Conservation (phyloP, 495 filamentous ascomycete genomes). For the Aspergillus avenaceus region DNA sequence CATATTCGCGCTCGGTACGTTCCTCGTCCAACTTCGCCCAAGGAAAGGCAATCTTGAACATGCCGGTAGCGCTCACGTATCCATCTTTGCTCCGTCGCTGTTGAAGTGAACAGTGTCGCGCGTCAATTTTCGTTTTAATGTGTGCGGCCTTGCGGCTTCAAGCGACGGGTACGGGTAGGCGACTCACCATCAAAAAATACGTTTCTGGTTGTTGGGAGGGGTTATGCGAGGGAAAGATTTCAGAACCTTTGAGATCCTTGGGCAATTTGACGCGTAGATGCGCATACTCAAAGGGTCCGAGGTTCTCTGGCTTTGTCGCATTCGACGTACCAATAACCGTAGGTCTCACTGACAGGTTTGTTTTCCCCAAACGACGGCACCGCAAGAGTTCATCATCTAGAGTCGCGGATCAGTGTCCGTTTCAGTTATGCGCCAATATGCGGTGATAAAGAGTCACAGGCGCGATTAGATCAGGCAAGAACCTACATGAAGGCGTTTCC, state of each 20-base stretch:
- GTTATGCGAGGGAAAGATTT: slow-evolving; percentile 74
- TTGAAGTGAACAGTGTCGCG: neutral
- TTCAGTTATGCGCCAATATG: slow-evolving; percentile 26
- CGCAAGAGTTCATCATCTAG: slow-evolving; percentile 78
- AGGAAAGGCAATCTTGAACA: slow-evolving; percentile 99
- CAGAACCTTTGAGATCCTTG: slow-evolving; percentile 76
- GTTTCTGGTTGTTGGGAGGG: slow-evolving; percentile 65
- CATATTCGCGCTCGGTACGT: slow-evolving; percentile 76
- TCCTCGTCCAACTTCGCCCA: slow-evolving; percentile 86
- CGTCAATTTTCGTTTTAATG: neutral
- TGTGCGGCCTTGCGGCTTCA: neutral
- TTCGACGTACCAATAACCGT: slow-evolving; percentile 59
- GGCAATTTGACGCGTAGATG: slow-evolving; percentile 90
- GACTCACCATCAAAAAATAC: slow-evolving; percentile 88
- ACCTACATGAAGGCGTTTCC: slow-evolving; percentile 60
- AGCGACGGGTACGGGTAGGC: neutral
- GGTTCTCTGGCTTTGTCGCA: slow-evolving; percentile 62
- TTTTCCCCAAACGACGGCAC: slow-evolving; percentile 86
- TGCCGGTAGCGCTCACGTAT: slow-evolving; percentile 91
- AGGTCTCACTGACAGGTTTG: slow-evolving; percentile 77
- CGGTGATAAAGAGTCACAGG: too few relatives aligned
- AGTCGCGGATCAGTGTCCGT: slow-evolving; percentile 1
- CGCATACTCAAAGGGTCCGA: slow-evolving; percentile 90
- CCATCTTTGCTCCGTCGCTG: slow-evolving; percentile 90
- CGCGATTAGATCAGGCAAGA: slow-evolving; percentile 16